Evolutionary conservation across 768 basidiomycete species (phyloP).

Genomic region (Mycena vitilis): DNA sequence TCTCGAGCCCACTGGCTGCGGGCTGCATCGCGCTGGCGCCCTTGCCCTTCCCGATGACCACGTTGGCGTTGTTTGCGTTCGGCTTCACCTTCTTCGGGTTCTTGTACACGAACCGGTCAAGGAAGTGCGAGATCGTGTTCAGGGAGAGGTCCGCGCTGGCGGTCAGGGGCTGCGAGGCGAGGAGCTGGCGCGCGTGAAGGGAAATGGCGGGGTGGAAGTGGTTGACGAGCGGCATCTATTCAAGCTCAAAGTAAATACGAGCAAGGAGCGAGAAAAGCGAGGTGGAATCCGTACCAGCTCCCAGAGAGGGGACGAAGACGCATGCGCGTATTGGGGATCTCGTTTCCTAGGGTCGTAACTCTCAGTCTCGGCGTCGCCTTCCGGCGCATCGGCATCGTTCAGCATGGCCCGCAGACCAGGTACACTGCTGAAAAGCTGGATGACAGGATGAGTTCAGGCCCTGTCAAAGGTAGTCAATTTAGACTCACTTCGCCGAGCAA

Average conservation of each 20-base stretch:
- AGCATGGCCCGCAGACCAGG: constrained; percentile 56
- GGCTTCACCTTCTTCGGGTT: constrained; percentile 82
- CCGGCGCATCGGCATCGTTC: constrained; percentile 40
- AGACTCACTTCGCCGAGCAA: constrained; percentile 84
- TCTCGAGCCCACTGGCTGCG: constrained; percentile 73
- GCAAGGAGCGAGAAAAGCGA: not conserved
- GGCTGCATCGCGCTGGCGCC: constrained; percentile 98
- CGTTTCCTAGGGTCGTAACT: constrained; percentile 90
- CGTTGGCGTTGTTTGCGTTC: constrained; percentile 45
- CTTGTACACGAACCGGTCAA: constrained; percentile 97
- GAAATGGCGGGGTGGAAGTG: constrained; percentile 95
- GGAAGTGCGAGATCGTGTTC: constrained; percentile 94
- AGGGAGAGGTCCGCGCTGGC: constrained; percentile 89
- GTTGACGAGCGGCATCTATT: constrained; percentile 77
- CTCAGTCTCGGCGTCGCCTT: constrained; percentile 44
- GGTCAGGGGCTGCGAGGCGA: constrained; percentile 77
- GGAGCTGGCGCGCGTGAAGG: constrained; percentile 86
- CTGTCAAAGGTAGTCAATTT: no score
- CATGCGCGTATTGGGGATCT: constrained; percentile 88
- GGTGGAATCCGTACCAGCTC: constrained; percentile 75
- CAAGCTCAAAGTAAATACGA: not conserved
- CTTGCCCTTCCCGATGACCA: constrained; percentile 55
- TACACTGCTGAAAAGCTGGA: constrained; percentile 51
- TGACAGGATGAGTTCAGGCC: no score
- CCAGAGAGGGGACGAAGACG: constrained; percentile 85